phyloP scores from a whole-genome alignment of 495 filamentous ascomycete species.

The Opeltia flavorubescens region DNA sequence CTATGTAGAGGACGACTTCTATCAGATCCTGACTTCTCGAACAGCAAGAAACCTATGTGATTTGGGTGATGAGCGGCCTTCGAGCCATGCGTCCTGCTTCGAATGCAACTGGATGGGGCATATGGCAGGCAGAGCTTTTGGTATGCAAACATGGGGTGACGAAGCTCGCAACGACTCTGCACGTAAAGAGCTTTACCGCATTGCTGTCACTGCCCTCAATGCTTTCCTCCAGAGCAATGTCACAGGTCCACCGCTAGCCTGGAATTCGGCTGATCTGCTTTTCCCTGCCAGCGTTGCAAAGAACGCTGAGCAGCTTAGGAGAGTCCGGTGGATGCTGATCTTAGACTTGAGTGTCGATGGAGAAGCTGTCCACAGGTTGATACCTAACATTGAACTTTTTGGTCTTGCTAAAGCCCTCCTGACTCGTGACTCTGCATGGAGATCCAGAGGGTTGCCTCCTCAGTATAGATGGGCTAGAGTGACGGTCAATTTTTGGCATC shows the following conservation, averaged over 20 bases:
- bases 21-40: not conserved
- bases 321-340: constrained; percentile 38
- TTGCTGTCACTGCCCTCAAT: constrained; percentile 60
- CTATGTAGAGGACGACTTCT: not conserved
- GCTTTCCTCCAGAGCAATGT: constrained; percentile 87
- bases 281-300: constrained; percentile 28
- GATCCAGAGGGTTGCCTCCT: not conserved
- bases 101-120: not conserved
- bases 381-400: constrained; percentile 70
- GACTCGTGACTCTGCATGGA: constrained; percentile 27
- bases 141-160: not conserved
- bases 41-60: not conserved
- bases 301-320: constrained; percentile 15
- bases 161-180: not conserved
- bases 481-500: constrained; percentile 72
- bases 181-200: constrained; percentile 26
- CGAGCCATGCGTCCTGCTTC: not conserved
- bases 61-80: not conserved
- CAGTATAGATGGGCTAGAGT: constrained; percentile 32
- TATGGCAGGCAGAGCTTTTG: not conserved
- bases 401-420: constrained; percentile 59
- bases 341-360: constrained; percentile 64
- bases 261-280: constrained; percentile 36
- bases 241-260: constrained; percentile 67
- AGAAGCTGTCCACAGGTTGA: constrained; percentile 71